phyloP scores from a whole-genome alignment of 1,284 basidiomycete species.

The Inonotus hispidus region DNA sequence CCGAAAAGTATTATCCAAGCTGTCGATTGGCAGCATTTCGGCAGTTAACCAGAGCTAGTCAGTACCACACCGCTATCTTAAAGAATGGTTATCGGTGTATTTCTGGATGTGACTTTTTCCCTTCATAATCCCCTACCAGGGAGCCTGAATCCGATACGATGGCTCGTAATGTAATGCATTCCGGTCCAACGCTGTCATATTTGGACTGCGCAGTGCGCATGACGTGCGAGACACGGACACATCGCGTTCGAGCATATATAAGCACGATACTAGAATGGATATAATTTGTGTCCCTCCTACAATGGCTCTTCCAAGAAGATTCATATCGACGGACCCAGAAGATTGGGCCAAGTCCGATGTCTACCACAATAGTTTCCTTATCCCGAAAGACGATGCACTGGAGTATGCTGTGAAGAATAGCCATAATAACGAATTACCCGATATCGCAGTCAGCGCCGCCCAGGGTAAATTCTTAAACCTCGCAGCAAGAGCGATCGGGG shows the following conservation, averaged over 20 bases:
- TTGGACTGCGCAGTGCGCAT: too few species aligned
- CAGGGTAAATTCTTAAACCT: slow-evolving; percentile 56
- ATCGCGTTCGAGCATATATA: background rate
- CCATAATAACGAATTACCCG: slow-evolving; percentile 39
- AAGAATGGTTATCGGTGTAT: too few species aligned
- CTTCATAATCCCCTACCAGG: too few species aligned
- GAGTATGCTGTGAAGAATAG: slow-evolving; percentile 40
- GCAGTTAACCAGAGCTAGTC: too few species aligned
- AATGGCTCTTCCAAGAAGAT: background rate
- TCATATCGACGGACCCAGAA: slow-evolving; percentile 17
- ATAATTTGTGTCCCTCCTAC: background rate
- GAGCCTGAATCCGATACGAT: too few species aligned
- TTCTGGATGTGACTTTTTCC: too few species aligned
- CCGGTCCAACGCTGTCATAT: too few species aligned
- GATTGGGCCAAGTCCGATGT: slow-evolving; percentile 48
- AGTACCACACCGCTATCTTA: too few species aligned
- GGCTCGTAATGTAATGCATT: too few species aligned
- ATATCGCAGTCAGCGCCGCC: slow-evolving; percentile 48
- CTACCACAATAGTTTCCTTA: slow-evolving; percentile 54
- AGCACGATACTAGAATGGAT: background rate
- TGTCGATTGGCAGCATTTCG: too few species aligned
- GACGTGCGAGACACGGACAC: background rate
- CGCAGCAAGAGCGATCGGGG: slow-evolving; percentile 40
- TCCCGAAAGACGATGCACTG: slow-evolving; percentile 39
- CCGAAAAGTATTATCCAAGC: too few species aligned